Percentiles rank a stretch among this genome's conserved stretches.
Evolutionary conservation across 2,329 filamentous ascomycete species (phyloP).

Genomic region (Ophiostoma pallidulum): DNA sequence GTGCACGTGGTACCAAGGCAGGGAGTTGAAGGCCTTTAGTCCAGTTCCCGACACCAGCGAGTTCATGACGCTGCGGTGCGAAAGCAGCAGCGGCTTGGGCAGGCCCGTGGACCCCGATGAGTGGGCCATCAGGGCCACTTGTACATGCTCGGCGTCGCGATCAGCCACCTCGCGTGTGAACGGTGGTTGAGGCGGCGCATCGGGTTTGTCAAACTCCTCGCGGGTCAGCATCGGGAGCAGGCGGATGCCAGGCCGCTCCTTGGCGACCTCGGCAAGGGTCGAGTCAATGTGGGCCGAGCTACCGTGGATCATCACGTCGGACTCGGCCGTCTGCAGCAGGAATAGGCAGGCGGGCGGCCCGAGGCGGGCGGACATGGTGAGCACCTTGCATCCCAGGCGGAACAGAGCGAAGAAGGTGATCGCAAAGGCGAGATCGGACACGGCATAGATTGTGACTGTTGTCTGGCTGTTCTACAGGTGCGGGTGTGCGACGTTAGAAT

Average conservation of each 20-base stretch:
- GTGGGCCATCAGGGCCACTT: conserved; percentile 33
- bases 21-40: conserved; percentile 31
- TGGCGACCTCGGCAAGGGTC: conserved; percentile 22
- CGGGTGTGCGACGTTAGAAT: not conserved
- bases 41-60: conserved; percentile 26
- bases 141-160: conserved; percentile 22
- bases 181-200: conserved; percentile 14
- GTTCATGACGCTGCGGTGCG: conserved; percentile 30
- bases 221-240: conserved; percentile 15
- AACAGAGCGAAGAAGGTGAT: conserved; percentile 34
- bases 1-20: conserved; percentile 36
- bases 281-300: conserved; percentile 24
- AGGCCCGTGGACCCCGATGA: conserved; percentile 39
- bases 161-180: conserved; percentile 20
- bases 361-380: conserved; percentile 34
- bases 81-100: conserved; percentile 35
- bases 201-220: conserved; percentile 12
- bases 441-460: conserved; percentile 30
- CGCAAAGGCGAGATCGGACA: conserved; percentile 33
- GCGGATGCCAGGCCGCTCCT: conserved; percentile 17
- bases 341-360: conserved; percentile 30
- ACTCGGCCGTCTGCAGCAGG: conserved; percentile 28
- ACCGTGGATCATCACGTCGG: conserved; percentile 29
- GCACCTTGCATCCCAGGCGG: conserved; percentile 33
- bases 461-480: conserved; percentile 19